Base-by-base conservation (phyloP, 208 protist species). In the Leishmania turanica region DNA sequence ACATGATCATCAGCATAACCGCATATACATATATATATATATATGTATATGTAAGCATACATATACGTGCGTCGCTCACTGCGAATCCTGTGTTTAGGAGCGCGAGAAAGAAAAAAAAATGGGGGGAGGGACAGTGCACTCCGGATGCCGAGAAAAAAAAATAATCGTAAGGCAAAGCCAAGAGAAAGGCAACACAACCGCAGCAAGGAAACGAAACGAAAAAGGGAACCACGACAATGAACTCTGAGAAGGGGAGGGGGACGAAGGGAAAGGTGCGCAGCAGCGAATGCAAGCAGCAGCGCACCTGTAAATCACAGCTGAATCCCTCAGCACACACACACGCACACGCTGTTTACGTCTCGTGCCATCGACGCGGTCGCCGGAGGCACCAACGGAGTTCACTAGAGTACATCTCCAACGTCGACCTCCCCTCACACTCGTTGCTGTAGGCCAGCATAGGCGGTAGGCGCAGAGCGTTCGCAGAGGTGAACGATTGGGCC, bases 361-460 rank as follows among this genome's bases (percentile, higher is more conserved):
- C 74, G 40, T 68, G 6, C 64, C 42, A 80, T 13, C 9, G 58
- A 5, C 76, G 82, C 31, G 62, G 77, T 58, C 77, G 68, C 53
- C 82, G 82, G 27, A 85, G 71, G 45, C 77, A 53, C 51, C 78
- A 47, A 24, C n/a, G 60, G 13, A 85, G 77, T 34, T 81, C 82
- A 34, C 40, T 58, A 24, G 82, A 77, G 82, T 85, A 85, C 62
- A 85, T 54, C 71, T 78, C 53, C 60, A 85, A 58, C 37, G 82
- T 85, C 13, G 31, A 34, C 19, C 9, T 21, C 0, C 77, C 77
- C 21, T 81, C 77, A 11, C 6, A 24, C 6, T 73, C 45, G 3
- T 62, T 73, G 49, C 69, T 75, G 71, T 85, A 85, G 21, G 71
- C 82, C 51, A 85, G 64, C 82, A 85, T 85, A 17, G 60, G 72